Conservation (phyloP, 106 monocot genomes). For the Platanthera zijinensis region DNA sequence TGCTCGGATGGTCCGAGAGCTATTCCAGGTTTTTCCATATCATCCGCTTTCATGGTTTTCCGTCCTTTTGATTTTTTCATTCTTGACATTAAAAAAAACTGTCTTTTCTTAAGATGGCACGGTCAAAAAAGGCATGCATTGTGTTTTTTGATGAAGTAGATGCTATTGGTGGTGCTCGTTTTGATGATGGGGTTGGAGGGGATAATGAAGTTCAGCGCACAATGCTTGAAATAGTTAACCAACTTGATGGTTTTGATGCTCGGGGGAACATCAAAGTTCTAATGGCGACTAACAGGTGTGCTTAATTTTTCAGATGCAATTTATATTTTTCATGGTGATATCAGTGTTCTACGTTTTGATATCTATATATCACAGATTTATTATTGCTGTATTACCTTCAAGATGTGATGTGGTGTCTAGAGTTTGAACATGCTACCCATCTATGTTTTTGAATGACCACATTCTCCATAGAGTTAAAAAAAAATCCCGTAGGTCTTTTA, state of each 20-base stretch:
- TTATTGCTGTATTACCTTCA: too few species aligned
- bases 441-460: too few species aligned
- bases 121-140: conserved; percentile 96
- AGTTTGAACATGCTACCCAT: too few species aligned
- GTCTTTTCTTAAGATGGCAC: conserved; percentile 69
- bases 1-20: conserved; percentile 96
- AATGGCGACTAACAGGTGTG: conserved; percentile 94
- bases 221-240: conserved; percentile 97
- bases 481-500: too few species aligned
- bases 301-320: too few species aligned
- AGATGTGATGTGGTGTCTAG: too few species aligned
- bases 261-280: conserved; percentile 90
- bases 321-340: too few species aligned
- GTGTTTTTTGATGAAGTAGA: conserved; percentile 98
- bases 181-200: conserved; percentile 98
- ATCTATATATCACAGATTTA: too few species aligned
- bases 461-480: too few species aligned
- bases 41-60: not conserved
- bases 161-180: conserved; percentile 96
- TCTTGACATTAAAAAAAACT: too few species aligned
- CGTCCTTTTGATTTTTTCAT: too few species aligned
- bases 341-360: too few species aligned
- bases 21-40: conserved; percentile 66
- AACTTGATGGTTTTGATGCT: conserved; percentile 95
- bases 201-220: conserved; percentile 98